Conservation (phyloP, 1,284 basidiomycete genomes). For the Ceratobasidium sp. region DNA sequence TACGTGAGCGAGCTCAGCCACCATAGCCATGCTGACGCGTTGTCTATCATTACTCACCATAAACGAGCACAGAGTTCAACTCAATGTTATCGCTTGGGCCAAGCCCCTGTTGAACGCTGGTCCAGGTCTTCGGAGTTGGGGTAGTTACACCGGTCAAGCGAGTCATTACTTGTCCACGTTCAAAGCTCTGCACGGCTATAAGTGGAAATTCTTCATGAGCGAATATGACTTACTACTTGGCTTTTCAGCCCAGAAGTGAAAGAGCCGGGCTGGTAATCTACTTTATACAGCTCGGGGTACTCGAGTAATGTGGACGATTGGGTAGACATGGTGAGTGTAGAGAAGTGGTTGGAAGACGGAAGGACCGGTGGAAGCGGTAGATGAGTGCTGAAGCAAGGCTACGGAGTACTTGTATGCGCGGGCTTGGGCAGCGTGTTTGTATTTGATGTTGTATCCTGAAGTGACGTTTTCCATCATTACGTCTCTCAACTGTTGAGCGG, state of each 20-base stretch:
- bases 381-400: too few species aligned
- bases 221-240: conserved; percentile 13
- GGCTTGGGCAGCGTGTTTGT: too few species aligned
- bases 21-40: too few species aligned
- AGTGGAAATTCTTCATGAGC: conserved; percentile 7
- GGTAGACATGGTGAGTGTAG: too few species aligned
- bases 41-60: conserved; percentile 48
- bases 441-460: too few species aligned
- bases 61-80: conserved; percentile 68
- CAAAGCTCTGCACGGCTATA: conserved; percentile 10
- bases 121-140: conserved; percentile 49
- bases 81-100: conserved; percentile 61
- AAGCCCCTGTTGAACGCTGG: conserved; percentile 53
- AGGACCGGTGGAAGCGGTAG: too few species aligned
- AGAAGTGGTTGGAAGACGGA: too few species aligned
- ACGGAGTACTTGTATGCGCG: too few species aligned
- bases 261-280: conserved; percentile 27
- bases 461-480: too few species aligned
- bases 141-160: conserved; percentile 5
- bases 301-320: too few species aligned
- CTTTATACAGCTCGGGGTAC: conserved; percentile 24
- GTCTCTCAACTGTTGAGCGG: too few species aligned
- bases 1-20: not conserved
- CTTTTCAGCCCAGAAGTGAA: conserved; percentile 35
- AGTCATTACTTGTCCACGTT: conserved; percentile 34